These are phyloP conservation scores for Tuber umbilicatum DNA, from an alignment of 495 filamentous ascomycete species.

Conservation along the genomic window DNA sequence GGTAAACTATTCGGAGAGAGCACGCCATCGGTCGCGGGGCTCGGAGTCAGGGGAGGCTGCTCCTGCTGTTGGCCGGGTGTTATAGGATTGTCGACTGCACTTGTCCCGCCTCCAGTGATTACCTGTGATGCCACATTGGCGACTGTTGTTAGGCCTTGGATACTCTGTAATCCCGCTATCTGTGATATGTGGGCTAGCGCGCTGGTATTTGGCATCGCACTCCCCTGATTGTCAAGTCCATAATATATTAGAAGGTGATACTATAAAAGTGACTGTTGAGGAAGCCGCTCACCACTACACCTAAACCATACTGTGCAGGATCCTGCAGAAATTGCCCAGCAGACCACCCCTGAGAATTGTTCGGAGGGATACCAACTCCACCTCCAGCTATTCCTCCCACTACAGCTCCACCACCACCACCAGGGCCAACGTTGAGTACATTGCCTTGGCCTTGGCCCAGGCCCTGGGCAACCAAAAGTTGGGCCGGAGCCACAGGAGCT, in stretches of 20 bases:
- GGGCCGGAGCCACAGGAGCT: not conserved
- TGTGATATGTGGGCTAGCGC: slow-evolving; percentile 4
- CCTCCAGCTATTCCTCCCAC: slow-evolving; percentile 11
- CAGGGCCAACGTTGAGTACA: not conserved
- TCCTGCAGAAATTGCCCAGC: slow-evolving; percentile 37
- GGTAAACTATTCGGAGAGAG: not conserved
- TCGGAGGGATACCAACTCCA: slow-evolving; percentile 11
- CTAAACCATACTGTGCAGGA: slow-evolving; percentile 35
- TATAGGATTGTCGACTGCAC: not conserved
- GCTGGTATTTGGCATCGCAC: slow-evolving; percentile 1
- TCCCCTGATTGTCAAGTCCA: not conserved
- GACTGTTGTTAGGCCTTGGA: not conserved
- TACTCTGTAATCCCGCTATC: not conserved
- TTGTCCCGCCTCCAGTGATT: not conserved
- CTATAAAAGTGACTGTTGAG: not conserved
- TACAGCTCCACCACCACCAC: slow-evolving; percentile 11
- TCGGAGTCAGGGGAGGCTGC: not conserved
- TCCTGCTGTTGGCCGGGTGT: not conserved
- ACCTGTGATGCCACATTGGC: not conserved
- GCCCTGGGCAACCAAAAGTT: slow-evolving; percentile 9
- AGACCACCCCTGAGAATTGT: slow-evolving; percentile 27
- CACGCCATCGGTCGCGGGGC: not conserved
- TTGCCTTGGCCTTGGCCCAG: slow-evolving; percentile 17
- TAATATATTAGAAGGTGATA: not conserved
- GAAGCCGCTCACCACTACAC: slow-evolving; percentile 27